Base-by-base conservation (phyloP, 2,329 filamentous ascomycete genomes). In the Colletotrichum incanum region DNA sequence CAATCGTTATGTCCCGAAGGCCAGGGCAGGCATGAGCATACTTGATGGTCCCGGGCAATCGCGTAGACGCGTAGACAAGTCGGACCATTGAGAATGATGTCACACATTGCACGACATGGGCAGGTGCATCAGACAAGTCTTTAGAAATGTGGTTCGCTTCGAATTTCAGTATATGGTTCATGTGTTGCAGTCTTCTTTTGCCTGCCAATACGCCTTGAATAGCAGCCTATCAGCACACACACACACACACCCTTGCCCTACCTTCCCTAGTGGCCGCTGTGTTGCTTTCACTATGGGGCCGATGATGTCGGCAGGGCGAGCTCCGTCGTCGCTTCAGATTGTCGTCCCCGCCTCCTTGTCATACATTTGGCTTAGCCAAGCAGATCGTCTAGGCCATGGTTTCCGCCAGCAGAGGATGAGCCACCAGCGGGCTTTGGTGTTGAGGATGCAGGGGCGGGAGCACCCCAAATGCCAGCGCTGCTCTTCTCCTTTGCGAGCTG, bases 401-500 rank as follows among this genome's bases (percentile, higher is more conserved):
- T 67, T 66, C 72, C 60, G 23, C 70, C 66, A n/a, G 69, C 11
- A 18, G 56, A 63, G 11, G 69, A 68, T n/a, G 69, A 60, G 20
- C 66, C 60, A 54, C 75, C 75, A 5, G 77, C 74, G 1, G 81
- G 76, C 73, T 83, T 79, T n/a, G 77, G 43, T 31, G 74, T 52
- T 3, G 76, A 68, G 7, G 79, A 63, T 75, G 80, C 74, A 75
- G 85, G 72, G 59, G 91, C 86, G 20, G 93, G 88, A 0, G 93
- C 89, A 23, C 96, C 96, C 95, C 97, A 99, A 74, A 99, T 94
- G 9, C 95, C 95, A 20, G 95, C 95, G 77, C 92, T 95, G 71
- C 95, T 96, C 88, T 98, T 98, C 84, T 98, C 95, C 86, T 98
- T 98, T n/a, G 95, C 96, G 82, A 99, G 90, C 81, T 97, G 95